A percentile compares a stretch with the other conserved stretches of the same genome.
Evolutionary conservation across 495 filamentous ascomycete genomes (phyloP).

Genomic region (Apodospora peruviana): DNA sequence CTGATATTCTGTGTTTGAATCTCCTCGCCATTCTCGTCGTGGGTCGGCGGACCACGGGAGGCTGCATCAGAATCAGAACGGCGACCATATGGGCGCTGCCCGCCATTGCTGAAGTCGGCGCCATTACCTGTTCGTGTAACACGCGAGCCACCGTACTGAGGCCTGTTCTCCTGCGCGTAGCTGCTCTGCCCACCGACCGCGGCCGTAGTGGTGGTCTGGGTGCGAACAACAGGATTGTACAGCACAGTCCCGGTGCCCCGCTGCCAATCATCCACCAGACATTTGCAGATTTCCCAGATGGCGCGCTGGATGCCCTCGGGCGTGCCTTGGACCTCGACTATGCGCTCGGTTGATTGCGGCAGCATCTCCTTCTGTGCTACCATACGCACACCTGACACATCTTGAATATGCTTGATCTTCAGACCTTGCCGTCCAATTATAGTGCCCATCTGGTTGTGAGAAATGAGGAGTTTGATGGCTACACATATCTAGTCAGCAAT

Average conservation of each 20-base stretch:
- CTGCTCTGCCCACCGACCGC: slow-evolving; percentile 28
- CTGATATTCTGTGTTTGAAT: slow-evolving; percentile 99
- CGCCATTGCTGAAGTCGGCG: slow-evolving; percentile 88
- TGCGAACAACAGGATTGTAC: slow-evolving; percentile 92
- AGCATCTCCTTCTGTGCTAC: slow-evolving; percentile 99
- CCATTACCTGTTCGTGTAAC: slow-evolving; percentile 94
- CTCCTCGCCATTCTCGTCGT: slow-evolving; percentile 94
- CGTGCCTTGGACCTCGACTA: slow-evolving; percentile 92
- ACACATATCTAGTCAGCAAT: slow-evolving; percentile 17
- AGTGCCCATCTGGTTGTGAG: slow-evolving; percentile 99
- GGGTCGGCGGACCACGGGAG: slow-evolving; percentile 67
- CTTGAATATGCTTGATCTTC: slow-evolving; percentile 99
- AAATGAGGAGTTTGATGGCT: slow-evolving; percentile 97
- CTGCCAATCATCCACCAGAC: slow-evolving; percentile 94
- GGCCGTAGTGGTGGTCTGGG: slow-evolving; percentile 53
- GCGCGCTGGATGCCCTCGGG: slow-evolving; percentile 93
- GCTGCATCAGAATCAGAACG: slow-evolving; percentile 76
- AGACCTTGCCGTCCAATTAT: slow-evolving; percentile 94
- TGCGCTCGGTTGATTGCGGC: slow-evolving; percentile 96
- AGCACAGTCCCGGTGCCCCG: slow-evolving; percentile 92
- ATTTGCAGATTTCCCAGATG: slow-evolving; percentile 98
- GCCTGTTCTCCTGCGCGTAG: slow-evolving; percentile 31
- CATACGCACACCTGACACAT: slow-evolving; percentile 95
- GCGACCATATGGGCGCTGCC: slow-evolving; percentile 58
- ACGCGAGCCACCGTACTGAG: slow-evolving; percentile 60